Conservation (phyloP, 108 stramenopile genomes). For the Stephanodiscus minutulus region DNA sequence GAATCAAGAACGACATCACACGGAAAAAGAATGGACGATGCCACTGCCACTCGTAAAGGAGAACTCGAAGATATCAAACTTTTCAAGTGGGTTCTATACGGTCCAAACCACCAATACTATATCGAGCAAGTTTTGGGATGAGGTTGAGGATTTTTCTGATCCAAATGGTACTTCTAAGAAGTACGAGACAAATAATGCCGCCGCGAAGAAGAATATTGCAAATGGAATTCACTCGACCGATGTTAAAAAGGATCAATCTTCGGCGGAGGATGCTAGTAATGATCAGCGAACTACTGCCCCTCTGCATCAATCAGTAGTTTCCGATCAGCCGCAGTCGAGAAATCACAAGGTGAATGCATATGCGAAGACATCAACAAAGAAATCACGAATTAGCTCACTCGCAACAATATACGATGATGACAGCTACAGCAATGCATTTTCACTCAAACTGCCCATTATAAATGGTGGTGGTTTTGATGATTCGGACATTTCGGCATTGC, state of each 20-base stretch:
- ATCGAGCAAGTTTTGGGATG: slow-evolving; percentile 48
- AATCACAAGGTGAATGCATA: not conserved
- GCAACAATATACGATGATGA: slow-evolving; percentile 18
- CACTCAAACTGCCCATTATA: slow-evolving; percentile 28
- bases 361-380: not conserved
- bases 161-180: not conserved
- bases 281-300: not conserved
- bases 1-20: not conserved
- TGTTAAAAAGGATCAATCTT: slow-evolving; percentile 13
- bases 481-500: slow-evolving; percentile 41
- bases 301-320: not conserved
- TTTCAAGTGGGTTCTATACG: slow-evolving; percentile 19
- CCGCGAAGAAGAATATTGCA: not conserved
- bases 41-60: slow-evolving; percentile 30
- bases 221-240: not conserved
- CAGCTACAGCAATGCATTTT: slow-evolving; percentile 38
- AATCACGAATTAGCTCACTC: not conserved
- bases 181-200: not conserved
- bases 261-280: not conserved
- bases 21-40: slow-evolving; percentile 12
- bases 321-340: not conserved
- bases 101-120: slow-evolving; percentile 22
- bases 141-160: slow-evolving; percentile 27
- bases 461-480: slow-evolving; percentile 37
- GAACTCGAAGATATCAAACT: slow-evolving; percentile 22